phyloP scores from a whole-genome alignment of 192 early-diverging fungal genomes.

The Coemansia sp. region DNA sequence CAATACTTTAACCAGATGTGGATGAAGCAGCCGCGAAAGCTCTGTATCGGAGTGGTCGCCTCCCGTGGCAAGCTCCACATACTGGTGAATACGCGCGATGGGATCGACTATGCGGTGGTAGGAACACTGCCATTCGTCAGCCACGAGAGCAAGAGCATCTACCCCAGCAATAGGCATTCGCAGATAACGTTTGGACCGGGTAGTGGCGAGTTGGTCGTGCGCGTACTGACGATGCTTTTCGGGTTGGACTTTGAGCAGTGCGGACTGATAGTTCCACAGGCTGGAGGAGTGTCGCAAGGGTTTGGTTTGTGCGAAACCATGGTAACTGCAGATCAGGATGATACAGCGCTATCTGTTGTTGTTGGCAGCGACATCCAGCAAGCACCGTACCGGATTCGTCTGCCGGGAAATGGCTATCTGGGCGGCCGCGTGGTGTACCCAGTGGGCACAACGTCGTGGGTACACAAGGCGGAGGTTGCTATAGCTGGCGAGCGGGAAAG shows the following conservation, averaged over 20 bases:
- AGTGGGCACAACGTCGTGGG: not conserved
- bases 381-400: not conserved
- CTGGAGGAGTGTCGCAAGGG: not conserved
- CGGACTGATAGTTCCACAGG: not conserved
- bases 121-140: not conserved
- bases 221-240: not conserved
- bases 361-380: not conserved
- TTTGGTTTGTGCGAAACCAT: not conserved
- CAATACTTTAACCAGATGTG: too few relatives aligned
- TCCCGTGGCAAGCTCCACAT: not conserved
- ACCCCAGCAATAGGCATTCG: not conserved
- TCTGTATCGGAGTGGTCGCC: not conserved
- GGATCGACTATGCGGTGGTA: not conserved
- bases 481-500: not conserved
- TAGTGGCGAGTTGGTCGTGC: not conserved
- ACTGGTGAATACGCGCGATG: not conserved
- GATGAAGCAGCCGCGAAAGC: not conserved
- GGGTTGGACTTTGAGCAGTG: not conserved
- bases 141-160: not conserved
- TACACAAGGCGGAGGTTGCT: not conserved
- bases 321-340: not conserved
- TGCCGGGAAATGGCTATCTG: not conserved
- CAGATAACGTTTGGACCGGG: not conserved
- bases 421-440: not conserved
- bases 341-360: not conserved